Percentiles rank a stretch among this genome's conserved stretches.
Evolutionary conservation across 2,329 filamentous ascomycete species (phyloP).

Genomic region (Talaromyces sp.): DNA sequence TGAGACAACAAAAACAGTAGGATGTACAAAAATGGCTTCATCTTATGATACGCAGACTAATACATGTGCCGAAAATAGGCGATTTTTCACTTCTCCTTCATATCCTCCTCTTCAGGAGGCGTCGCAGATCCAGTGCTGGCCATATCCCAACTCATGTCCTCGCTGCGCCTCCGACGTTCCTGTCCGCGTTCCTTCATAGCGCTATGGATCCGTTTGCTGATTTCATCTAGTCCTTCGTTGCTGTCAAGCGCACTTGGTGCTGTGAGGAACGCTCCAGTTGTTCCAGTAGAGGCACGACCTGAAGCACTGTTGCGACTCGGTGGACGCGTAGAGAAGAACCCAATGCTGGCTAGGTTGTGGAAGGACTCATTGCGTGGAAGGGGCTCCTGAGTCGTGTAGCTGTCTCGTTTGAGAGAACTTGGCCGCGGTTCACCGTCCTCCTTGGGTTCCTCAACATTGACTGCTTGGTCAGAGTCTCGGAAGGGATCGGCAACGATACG

Average conservation of each 20-base stretch:
- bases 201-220: conserved; percentile 75
- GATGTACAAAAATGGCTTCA: not conserved
- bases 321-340: conserved; percentile 84
- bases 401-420: conserved; percentile 20
- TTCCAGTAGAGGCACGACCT: conserved; percentile 61
- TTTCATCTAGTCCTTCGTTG: conserved; percentile 72
- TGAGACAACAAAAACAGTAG: not conserved
- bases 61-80: not conserved
- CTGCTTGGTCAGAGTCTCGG: conserved; percentile 24
- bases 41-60: not conserved
- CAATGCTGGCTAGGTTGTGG: conserved; percentile 79
- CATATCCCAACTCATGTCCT: conserved; percentile 39
- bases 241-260: conserved; percentile 65
- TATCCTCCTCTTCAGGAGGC: conserved; percentile 32
- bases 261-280: conserved; percentile 61
- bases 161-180: conserved; percentile 50
- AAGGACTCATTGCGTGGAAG: conserved; percentile 88
- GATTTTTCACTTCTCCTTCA: conserved; percentile 31
- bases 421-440: conserved; percentile 13
- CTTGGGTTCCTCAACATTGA: conserved; percentile 15
- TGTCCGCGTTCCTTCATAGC: conserved; percentile 78
- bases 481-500: conserved; percentile 60
- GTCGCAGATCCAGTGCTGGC: conserved; percentile 34
- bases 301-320: conserved; percentile 73
- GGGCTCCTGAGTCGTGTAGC: conserved; percentile 41